Evolutionary conservation across 2,329 filamentous ascomycete genomes (phyloP), one percentile per base, ranked within the genome.

Genomic region (Pyrenophora seminiperda): DNA sequence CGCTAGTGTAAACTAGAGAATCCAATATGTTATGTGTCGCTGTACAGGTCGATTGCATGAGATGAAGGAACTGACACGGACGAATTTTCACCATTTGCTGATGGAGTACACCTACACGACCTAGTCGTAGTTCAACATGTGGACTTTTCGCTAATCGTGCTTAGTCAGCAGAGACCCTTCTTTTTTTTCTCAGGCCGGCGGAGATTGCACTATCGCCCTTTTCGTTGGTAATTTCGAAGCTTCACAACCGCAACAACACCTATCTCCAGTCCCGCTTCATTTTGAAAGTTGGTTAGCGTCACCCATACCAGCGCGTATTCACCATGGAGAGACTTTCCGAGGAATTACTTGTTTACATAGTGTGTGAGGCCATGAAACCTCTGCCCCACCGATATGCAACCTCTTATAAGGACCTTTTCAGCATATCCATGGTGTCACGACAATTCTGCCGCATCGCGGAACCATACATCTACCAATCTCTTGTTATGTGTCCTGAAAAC

Each of bases 31-130:
- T 7, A n/a, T n/a, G n/a, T n/a, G 20, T 53, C 41, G 11, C 56
- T 51, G 15, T 60, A 62, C 27, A 62, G 29, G 19, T 58, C 47
- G 14, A 58, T 49, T 13, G 62, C 59, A 37, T 57, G 44, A 2
- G 57, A 59, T 4, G 54, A 55, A 7, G 44, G 38, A 7, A 55
- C 53, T 3, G 58, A 56, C 9, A 48, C 45, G 3, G 47, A 39
- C n/a, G 53, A 48, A 7, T 40, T 36, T 14, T 9, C 22, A 18
- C 48, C 53, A 59, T n/a, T 27, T 45, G 4, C 5, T 11, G n/a
- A 38, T 46, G 7, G 41, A 38, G 13, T 47, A n/a, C n/a, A n/a
- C n/a, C n/a, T n/a, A n/a, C n/a, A n/a, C n/a, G n/a, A n/a, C 36
- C 49, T 56, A 59, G 22, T 63, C 47, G n/a, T 57, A 58, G 2